Base-by-base conservation (phyloP, 768 basidiomycete genomes). In the Omphalotus guepiniiformis region DNA sequence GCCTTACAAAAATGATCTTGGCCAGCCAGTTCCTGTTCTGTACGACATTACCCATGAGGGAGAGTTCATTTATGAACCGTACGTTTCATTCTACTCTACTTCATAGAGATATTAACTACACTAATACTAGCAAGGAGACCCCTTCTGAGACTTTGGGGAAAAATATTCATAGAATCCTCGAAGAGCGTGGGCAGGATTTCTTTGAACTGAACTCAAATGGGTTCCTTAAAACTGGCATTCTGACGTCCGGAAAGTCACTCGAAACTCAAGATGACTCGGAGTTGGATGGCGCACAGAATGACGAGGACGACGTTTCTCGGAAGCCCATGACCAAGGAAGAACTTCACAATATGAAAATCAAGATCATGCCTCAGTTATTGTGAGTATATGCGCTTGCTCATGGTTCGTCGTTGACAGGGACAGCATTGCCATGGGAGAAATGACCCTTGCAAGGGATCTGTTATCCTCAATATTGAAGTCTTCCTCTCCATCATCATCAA, bases 1-100 rank as follows among this genome's bases (percentile, higher is more conserved):
- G 30, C 88, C 86, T 0, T 90, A 90, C 69, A 89, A 84, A 62
- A 84, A 89, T 57, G 88, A 92, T 54, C 64, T 74, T 29, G 88
- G 85, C 6, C 68, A 76, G 37, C 72, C 58, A 7, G 78, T 91
- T 23, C 83, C 79, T 21, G 68, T 72, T 4, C 65, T 92, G 23
- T 65, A 75, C 22, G 88, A 93, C 57, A 86, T 93, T 46, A 73
- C 76, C 6, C 71, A 76, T 21, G 82, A 88, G 35, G 86, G 88
- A 30, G 74, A 80, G 52, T 76, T 78, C 43, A 66, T 85, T 39
- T 82, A 82, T 50, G 85, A 91, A 68, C 75, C 82, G 89, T 90
- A 68, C 56, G 83, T 34, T n/a, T n/a, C 29, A 46, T 42, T 36
- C 21, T 40, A 39, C 25, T 42, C 36, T 37, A 29, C 47, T 23